Evolutionary conservation across 2,329 filamentous ascomycete genomes (phyloP).

Genomic region (Didymella lethalis): DNA sequence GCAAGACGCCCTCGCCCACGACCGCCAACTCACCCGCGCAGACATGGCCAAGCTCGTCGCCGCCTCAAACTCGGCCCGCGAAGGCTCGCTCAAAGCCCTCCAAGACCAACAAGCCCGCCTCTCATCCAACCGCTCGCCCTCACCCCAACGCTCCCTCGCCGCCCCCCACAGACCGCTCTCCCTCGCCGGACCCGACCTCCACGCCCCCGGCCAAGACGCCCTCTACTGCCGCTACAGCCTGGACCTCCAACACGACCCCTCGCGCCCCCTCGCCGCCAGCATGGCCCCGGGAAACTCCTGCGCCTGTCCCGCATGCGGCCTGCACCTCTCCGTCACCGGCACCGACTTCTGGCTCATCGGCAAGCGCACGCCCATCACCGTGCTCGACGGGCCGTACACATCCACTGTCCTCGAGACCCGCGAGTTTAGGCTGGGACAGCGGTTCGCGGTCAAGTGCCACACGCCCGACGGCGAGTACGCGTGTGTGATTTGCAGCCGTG

Average conservation of each 20-base stretch:
- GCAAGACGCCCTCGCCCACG: constrained; percentile 54
- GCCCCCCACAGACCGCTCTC: constrained; percentile 28
- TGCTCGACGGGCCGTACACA: constrained; percentile 40
- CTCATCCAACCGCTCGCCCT: constrained; percentile 28
- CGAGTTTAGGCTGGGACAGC: constrained; percentile 48
- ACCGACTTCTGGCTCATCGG: constrained; percentile 52
- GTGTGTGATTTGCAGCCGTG: constrained; percentile 46
- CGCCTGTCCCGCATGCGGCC: constrained; percentile 42
- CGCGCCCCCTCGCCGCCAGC: constrained; percentile 40
- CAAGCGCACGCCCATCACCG: constrained; percentile 41
- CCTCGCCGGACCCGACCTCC: no score
- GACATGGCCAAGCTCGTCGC: constrained; percentile 52
- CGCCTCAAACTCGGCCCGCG: constrained; percentile 53
- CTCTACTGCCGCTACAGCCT: constrained; percentile 49
- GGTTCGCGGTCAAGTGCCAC: constrained; percentile 51
- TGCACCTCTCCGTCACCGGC: constrained; percentile 37
- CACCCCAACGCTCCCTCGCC: constrained; percentile 30
- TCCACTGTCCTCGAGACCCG: constrained; percentile 47
- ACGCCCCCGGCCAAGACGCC: constrained; percentile 21
- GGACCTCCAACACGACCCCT: constrained; percentile 43
- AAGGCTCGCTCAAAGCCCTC: constrained; percentile 51
- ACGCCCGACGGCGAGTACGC: constrained; percentile 48
- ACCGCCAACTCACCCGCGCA: constrained; percentile 49
- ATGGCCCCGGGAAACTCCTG: constrained; percentile 46
- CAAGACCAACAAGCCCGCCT: constrained; percentile 48